Evolutionary conservation across 257 asterid genomes (phyloP).

Genomic region (Lantana camara): DNA sequence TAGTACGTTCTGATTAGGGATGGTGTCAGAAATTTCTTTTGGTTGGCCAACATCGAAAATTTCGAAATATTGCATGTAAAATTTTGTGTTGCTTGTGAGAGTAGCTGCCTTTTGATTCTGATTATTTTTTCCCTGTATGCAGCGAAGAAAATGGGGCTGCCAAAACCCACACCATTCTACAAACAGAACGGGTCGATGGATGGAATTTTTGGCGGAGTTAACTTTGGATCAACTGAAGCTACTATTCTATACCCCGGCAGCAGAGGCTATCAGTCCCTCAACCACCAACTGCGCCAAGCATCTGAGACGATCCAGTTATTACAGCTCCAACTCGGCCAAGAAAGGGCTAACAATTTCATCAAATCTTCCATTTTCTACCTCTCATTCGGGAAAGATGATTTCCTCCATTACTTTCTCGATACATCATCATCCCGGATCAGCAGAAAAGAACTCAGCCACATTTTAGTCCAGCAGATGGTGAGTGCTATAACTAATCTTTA

Average conservation of each 20-base stretch:
- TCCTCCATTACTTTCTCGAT: conserved; percentile 39
- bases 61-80: no score
- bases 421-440: conserved; percentile 27
- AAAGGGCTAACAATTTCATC: conserved; percentile 40
- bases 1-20: no score
- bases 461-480: conserved; percentile 52
- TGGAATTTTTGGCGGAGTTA: conserved; percentile 44
- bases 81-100: no score
- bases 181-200: conserved; percentile 57
- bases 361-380: conserved; percentile 61
- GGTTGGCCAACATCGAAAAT: no score
- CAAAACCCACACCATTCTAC: conserved; percentile 58
- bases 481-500: conserved; percentile 52
- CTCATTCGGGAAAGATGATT: conserved; percentile 69
- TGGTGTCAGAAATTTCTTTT: no score
- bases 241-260: conserved; percentile 49
- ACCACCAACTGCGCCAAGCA: conserved; percentile 65
- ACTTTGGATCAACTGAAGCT: conserved; percentile 65
- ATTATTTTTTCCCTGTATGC: conserved; percentile 28
- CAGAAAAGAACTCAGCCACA: conserved; percentile 34
- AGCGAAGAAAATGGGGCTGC: conserved; percentile 61
- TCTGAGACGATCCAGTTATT: conserved; percentile 57
- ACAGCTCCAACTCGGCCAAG: conserved; percentile 63
- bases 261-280: conserved; percentile 57
- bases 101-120: not conserved